phyloP scores from a whole-genome alignment of 192 early-diverging fungal species.

The Funneliformis mosseae region DNA sequence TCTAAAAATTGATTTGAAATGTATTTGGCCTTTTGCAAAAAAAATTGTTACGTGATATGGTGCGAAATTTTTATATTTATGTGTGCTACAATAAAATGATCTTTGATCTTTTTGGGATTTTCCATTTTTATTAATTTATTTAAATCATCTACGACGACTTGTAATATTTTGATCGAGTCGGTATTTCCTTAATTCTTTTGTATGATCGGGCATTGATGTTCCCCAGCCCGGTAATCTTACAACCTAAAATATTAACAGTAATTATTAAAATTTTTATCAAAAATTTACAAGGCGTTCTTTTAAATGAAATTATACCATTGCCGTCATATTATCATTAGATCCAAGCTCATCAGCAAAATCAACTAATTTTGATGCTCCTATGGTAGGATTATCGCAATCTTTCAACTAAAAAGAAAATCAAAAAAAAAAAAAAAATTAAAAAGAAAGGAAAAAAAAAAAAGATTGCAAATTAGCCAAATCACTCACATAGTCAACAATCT shows the following conservation, averaged over 20 bases:
- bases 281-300: neutral
- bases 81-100: too few species aligned
- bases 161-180: conserved; percentile 60
- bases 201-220: conserved; percentile 62
- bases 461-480: neutral
- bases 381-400: conserved; percentile 56
- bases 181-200: conserved; percentile 62
- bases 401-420: conserved; percentile 47
- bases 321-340: conserved; percentile 72
- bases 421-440: neutral
- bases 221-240: conserved; percentile 75
- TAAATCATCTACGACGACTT: neutral
- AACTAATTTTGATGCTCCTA: conserved; percentile 59
- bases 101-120: too few species aligned
- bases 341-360: conserved; percentile 66
- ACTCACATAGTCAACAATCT: conserved; percentile 67
- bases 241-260: conserved; percentile 45
- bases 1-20: too few species aligned
- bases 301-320: conserved; percentile 44
- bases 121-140: neutral
- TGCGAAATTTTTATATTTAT: too few species aligned
- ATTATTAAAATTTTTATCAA: neutral
- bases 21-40: too few species aligned
- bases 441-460: neutral
- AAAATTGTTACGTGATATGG: too few species aligned